Conservation (phyloP, 805 yeast species). For the Kodamaea lidongshanica region DNA sequence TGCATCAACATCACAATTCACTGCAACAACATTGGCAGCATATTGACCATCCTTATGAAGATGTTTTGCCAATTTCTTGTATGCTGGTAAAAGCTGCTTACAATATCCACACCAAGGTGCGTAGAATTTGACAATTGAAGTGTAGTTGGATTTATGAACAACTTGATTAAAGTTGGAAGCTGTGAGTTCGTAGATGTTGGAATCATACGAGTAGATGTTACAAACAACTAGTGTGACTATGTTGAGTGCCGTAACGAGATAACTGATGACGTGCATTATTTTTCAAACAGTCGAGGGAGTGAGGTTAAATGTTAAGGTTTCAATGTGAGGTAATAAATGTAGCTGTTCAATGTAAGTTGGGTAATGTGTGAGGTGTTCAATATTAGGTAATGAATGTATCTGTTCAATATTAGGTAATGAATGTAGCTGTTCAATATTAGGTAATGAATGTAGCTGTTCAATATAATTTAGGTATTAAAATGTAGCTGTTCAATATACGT, state of each 20-base stretch:
- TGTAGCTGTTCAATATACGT: no score
- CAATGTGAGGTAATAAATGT: no score
- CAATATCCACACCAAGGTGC: slow-evolving; percentile 99
- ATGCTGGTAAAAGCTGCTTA: slow-evolving; percentile 59
- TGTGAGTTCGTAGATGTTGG: slow-evolving; percentile 50
- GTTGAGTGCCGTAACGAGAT: slow-evolving; percentile 3
- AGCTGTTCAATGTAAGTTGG: no score
- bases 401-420: no score
- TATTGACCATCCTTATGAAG: slow-evolving; percentile 44
- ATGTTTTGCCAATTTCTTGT: slow-evolving; percentile 54
- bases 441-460: no score
- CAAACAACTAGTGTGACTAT: slow-evolving; percentile 8
- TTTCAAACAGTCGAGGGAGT: no score
- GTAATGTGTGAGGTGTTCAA: no score
- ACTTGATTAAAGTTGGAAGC: slow-evolving; percentile 58
- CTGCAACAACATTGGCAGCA: slow-evolving; percentile 65
- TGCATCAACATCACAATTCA: slow-evolving; percentile 70
- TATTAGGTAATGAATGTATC: no score
- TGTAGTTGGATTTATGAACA: slow-evolving; percentile 64
- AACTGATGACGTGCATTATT: slow-evolving; percentile 4
- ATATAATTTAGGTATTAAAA: no score
- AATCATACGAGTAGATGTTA: slow-evolving; percentile 36
- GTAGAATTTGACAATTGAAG: slow-evolving; percentile 79
- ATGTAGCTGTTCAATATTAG: no score
- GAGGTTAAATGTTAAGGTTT: no score